Evolutionary conservation across 2,329 filamentous ascomycete species (phyloP).

Genomic region (Exophiala viscosa): DNA sequence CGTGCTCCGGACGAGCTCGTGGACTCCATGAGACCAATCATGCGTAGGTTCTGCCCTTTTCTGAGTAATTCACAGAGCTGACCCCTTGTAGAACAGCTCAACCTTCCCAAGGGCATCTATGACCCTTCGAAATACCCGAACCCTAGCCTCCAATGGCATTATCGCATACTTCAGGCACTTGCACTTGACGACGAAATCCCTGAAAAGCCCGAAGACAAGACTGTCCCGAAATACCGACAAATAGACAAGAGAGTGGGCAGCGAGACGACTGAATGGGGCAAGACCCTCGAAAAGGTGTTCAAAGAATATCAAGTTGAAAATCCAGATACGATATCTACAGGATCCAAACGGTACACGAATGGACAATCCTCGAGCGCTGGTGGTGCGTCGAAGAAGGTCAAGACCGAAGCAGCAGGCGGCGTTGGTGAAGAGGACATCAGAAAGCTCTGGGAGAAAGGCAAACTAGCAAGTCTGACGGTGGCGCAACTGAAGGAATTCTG

Average conservation of each 20-base stretch:
- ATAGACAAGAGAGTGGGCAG: conserved; percentile 84
- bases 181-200: conserved; percentile 90
- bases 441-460: conserved; percentile 40
- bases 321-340: conserved; percentile 40
- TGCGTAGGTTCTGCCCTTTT: conserved; percentile 42
- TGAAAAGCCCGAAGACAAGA: conserved; percentile 69
- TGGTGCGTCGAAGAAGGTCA: conserved; percentile 49
- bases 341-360: conserved; percentile 44
- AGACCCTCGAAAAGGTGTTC: conserved; percentile 60
- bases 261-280: conserved; percentile 73
- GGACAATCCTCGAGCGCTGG: conserved; percentile 20
- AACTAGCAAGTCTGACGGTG: conserved; percentile 47
- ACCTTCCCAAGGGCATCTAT: conserved; percentile 80
- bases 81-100: conserved; percentile 59
- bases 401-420: conserved; percentile 34
- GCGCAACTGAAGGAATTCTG: conserved; percentile 47
- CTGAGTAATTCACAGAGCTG: too few species aligned
- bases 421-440: conserved; percentile 38
- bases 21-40: conserved; percentile 74
- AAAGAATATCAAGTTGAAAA: conserved; percentile 41
- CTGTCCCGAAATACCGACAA: conserved; percentile 76
- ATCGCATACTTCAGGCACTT: conserved; percentile 84
- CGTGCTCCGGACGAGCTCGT: conserved; percentile 67
- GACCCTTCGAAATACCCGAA: conserved; percentile 88
- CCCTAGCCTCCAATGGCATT: conserved; percentile 93